A percentile compares a stretch with the other conserved stretches of the same genome.
Conservation (phyloP, 169 alveolate genomes). For the Plasmodium knowlesi region DNA sequence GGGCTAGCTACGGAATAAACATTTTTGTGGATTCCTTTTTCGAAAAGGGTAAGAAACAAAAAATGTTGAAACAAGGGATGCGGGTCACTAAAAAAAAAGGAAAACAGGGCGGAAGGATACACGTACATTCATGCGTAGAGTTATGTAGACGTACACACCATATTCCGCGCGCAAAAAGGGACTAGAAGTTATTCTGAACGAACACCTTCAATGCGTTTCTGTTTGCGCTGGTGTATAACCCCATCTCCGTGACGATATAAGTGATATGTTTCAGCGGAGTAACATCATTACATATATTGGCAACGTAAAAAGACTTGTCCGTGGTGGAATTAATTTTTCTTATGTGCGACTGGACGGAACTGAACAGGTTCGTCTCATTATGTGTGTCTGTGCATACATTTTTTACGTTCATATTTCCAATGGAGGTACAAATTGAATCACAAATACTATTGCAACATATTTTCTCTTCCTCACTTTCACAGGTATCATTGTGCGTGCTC, state of each 20-base stretch:
- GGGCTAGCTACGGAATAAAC: neutral
- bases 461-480: slow-evolving; percentile 27
- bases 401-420: slow-evolving; percentile 70
- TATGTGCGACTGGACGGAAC: slow-evolving; percentile 63
- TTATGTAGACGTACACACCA: neutral
- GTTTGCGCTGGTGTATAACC: slow-evolving; percentile 73
- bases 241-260: slow-evolving; percentile 71
- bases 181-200: slow-evolving; percentile 49
- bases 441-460: slow-evolving; percentile 39
- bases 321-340: slow-evolving; percentile 56
- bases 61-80: neutral
- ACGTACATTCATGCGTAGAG: neutral
- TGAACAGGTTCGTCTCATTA: slow-evolving; percentile 54
- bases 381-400: slow-evolving; percentile 67
- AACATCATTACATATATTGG: slow-evolving; percentile 72
- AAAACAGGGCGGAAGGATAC: neutral
- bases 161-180: neutral
- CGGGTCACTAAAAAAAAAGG: slow-evolving; percentile 11
- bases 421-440: slow-evolving; percentile 59
- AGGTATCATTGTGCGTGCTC: neutral
- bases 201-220: slow-evolving; percentile 62
- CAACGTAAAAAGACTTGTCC: slow-evolving; percentile 73
- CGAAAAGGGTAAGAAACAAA: neutral
- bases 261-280: slow-evolving; percentile 72
- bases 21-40: neutral